These are phyloP conservation scores for Eucalyptus sideroxylon DNA, from an alignment of 345 rosid species.

Conservation along the genomic window DNA sequence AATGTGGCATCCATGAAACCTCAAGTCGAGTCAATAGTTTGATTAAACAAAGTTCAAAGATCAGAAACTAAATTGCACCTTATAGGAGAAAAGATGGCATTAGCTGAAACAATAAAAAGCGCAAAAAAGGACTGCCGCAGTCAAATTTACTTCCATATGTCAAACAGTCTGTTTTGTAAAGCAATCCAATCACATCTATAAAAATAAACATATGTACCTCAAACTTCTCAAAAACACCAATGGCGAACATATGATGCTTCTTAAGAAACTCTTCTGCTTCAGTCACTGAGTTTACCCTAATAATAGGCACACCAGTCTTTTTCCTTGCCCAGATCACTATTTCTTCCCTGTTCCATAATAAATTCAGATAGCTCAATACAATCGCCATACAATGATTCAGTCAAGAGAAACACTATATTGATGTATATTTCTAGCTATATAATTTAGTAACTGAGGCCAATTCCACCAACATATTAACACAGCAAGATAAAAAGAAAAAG, in stretches of 20 bases:
- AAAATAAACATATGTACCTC: constrained; percentile 25
- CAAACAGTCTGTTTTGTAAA: neutral
- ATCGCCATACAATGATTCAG: neutral
- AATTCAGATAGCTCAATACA: neutral
- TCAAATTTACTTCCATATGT: neutral
- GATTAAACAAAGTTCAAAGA: neutral
- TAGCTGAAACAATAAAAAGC: neutral
- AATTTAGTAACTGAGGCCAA: neutral
- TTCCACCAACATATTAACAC: neutral
- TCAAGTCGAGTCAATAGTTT: neutral
- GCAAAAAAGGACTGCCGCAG: neutral
- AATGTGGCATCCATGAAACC: neutral
- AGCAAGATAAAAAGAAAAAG: neutral
- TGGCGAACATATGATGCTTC: constrained; percentile 34
- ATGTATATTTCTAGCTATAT: neutral
- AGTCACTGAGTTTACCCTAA: constrained; percentile 26
- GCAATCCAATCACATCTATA: neutral
- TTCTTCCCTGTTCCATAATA: constrained; percentile 37
- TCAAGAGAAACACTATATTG: neutral
- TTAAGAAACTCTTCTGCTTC: constrained; percentile 57
- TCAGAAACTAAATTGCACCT: neutral
- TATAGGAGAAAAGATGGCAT: neutral
- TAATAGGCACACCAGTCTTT: constrained; percentile 63
- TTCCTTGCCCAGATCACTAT: constrained; percentile 80
- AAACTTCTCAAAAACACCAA: constrained; percentile 56